Conservation (phyloP, 495 filamentous ascomycete genomes). For the Aspergillus heteromorphus region DNA sequence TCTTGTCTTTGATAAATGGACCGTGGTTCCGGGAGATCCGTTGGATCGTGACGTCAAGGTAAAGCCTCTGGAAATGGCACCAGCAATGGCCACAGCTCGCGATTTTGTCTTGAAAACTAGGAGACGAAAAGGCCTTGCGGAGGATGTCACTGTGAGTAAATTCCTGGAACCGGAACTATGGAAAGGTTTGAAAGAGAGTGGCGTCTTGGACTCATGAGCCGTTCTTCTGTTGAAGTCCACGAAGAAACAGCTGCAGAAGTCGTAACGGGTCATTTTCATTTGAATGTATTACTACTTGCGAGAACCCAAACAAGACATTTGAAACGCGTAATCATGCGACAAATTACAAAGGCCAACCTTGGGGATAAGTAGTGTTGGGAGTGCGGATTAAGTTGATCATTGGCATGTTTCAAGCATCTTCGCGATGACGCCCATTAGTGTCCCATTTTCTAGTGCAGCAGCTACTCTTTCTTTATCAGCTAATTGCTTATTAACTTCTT, state of each 20-base stretch:
- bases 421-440: constrained; percentile 75
- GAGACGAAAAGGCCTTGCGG: constrained; percentile 84
- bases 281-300: background rate
- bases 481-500: constrained; percentile 93
- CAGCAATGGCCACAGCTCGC: constrained; percentile 78
- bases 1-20: constrained; percentile 95
- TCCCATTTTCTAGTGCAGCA: constrained; percentile 90
- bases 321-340: background rate
- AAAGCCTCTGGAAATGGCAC: constrained; percentile 79
- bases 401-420: constrained; percentile 90
- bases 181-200: constrained; percentile 80
- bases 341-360: background rate
- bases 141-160: constrained; percentile 92
- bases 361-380: background rate
- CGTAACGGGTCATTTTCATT: background rate
- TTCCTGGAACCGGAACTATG: constrained; percentile 94
- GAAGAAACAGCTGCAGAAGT: background rate
- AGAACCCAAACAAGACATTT: background rate
- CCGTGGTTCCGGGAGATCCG: constrained; percentile 89
- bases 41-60: constrained; percentile 80
- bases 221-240: background rate
- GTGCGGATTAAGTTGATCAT: constrained; percentile 14
- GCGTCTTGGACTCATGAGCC: constrained; percentile 67
- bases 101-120: constrained; percentile 97
- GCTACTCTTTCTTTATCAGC: constrained; percentile 95